phyloP scores from a whole-genome alignment of 768 basidiomycete genomes.

The Rhizopogon roseolus region DNA sequence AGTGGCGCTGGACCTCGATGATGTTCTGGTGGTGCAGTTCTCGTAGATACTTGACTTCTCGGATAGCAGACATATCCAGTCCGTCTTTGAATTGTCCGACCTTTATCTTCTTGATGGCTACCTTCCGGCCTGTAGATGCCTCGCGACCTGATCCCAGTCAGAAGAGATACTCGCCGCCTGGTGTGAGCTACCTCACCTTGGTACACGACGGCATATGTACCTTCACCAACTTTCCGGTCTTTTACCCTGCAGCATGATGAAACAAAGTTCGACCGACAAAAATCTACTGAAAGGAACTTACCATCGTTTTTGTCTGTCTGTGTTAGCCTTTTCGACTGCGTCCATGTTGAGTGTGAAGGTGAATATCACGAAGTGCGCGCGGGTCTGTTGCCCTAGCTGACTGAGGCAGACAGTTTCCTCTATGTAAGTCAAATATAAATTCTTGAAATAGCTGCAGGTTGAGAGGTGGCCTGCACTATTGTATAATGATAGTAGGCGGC shows the following conservation, averaged over 20 bases:
- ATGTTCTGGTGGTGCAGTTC: conserved; percentile 93
- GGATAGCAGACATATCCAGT: conserved; percentile 96
- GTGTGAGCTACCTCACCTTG: conserved; percentile 48
- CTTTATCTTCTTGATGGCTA: conserved; percentile 98
- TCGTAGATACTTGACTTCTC: conserved; percentile 95
- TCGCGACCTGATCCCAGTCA: conserved; percentile 53
- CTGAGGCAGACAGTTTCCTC: not conserved
- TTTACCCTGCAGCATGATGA: conserved; percentile 51
- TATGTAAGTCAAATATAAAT: no score
- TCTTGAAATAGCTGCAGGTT: no score
- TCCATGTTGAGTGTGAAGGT: conserved; percentile 50
- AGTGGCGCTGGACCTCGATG: conserved; percentile 62
- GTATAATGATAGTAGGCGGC: no score
- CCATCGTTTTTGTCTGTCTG: conserved; percentile 69
- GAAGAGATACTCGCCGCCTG: conserved; percentile 7
- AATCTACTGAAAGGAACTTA: conserved; percentile 17
- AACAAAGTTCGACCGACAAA: conserved; percentile 5
- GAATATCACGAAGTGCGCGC: not conserved
- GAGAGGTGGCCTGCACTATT: no score
- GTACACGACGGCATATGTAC: conserved; percentile 96
- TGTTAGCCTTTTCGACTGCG: conserved; percentile 75
- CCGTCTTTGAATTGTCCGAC: conserved; percentile 97
- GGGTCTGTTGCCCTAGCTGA: no score
- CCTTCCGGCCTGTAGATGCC: conserved; percentile 68
- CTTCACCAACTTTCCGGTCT: conserved; percentile 82